phyloP scores from a whole-genome alignment of 1,284 basidiomycete genomes.

The Sanguinoderma infundibulare region DNA sequence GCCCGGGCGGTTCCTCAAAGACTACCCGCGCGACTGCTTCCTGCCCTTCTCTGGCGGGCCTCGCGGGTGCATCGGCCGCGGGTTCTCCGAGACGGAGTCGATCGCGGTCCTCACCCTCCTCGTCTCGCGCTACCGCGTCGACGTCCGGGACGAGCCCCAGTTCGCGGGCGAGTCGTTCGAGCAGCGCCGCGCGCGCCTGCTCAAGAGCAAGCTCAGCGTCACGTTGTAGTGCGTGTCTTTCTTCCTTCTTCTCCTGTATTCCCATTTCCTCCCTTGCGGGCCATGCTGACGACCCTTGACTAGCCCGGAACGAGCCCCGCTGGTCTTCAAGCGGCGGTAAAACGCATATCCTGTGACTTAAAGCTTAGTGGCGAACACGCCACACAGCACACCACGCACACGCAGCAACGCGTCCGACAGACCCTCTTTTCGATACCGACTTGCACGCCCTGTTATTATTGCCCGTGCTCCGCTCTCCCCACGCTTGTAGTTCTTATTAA shows the following conservation, averaged over 20 bases:
- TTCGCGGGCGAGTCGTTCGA: constrained; percentile 37
- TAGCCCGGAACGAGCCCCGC: constrained; percentile 19
- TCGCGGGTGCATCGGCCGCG: constrained; percentile 45
- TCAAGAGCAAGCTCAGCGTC: constrained; percentile 24
- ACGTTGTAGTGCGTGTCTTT: constrained; percentile 19
- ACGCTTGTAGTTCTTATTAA: neutral
- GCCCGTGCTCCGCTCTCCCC: neutral
- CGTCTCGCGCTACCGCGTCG: constrained; percentile 29
- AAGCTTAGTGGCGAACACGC: too few species aligned
- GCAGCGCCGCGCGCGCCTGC: constrained; percentile 33
- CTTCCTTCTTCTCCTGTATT: neutral
- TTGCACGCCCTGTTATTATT: neutral
- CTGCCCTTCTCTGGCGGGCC: constrained; percentile 42
- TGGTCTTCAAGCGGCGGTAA: constrained; percentile 13
- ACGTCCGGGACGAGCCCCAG: constrained; percentile 34
- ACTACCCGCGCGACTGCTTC: constrained; percentile 45
- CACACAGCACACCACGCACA: too few species aligned
- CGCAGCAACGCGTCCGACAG: too few species aligned
- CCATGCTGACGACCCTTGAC: neutral
- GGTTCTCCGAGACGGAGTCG: constrained; percentile 36
- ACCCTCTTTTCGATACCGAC: too few species aligned
- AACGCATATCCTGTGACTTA: neutral
- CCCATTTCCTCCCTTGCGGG: neutral
- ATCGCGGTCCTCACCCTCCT: constrained; percentile 28
- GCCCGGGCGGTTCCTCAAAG: constrained; percentile 44